phyloP scores from a whole-genome alignment of 148 eudicot species.

The Limonium bicolor region DNA sequence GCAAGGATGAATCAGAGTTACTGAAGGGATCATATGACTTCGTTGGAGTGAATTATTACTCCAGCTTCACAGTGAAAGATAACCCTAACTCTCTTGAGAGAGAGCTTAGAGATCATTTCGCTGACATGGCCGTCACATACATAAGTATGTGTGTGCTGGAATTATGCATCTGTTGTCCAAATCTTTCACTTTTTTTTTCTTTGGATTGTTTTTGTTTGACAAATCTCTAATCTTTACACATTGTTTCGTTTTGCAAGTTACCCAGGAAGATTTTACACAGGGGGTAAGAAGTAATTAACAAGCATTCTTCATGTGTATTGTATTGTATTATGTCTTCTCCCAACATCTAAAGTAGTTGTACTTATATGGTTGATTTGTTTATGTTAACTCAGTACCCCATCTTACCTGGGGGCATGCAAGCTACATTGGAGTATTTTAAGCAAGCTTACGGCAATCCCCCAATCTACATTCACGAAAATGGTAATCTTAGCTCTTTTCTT shows the following conservation, averaged over 20 bases:
- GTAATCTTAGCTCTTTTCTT: slow-evolving; percentile 7
- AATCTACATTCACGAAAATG: slow-evolving; percentile 34
- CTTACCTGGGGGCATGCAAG: slow-evolving; percentile 20
- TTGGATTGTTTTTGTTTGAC: too few species aligned
- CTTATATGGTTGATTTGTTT: too few species aligned
- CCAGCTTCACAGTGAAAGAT: slow-evolving; percentile 13
- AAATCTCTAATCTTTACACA: too few species aligned
- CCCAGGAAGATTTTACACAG: too few species aligned
- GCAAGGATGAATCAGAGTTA: slow-evolving; percentile 20
- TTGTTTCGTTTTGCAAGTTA: too few species aligned
- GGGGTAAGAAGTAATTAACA: too few species aligned
- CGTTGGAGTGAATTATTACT: slow-evolving; percentile 46
- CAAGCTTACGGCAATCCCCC: slow-evolving; percentile 28
- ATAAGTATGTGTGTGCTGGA: slow-evolving; percentile 20
- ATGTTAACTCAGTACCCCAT: slow-evolving; percentile 12
- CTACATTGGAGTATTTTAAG: slow-evolving; percentile 28
- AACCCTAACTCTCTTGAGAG: slow-evolving; percentile 11
- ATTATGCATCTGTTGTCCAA: too few species aligned
- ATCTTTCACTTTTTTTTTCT: too few species aligned
- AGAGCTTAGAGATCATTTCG: slow-evolving; percentile 18
- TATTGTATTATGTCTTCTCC: too few species aligned
- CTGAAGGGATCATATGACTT: slow-evolving; percentile 51
- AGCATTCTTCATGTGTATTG: too few species aligned
- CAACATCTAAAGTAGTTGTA: too few species aligned
- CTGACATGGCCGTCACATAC: slow-evolving; percentile 23